These are phyloP conservation scores for Cryoendolithus antarcticus DNA, from an alignment of 2,329 filamentous ascomycete genomes.

Conservation along the genomic window DNA sequence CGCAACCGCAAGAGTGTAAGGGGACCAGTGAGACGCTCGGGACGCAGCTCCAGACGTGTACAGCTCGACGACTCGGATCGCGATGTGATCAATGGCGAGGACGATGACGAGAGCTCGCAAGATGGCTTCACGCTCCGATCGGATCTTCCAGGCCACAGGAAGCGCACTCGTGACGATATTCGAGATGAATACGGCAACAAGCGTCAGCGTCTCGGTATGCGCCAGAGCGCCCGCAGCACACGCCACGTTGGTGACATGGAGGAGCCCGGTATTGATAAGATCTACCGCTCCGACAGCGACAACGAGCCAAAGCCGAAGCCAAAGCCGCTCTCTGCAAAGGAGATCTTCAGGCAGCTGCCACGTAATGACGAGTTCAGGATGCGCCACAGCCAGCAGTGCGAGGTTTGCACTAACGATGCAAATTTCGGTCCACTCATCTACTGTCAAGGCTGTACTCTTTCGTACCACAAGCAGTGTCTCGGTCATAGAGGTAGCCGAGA, in stretches of 20 bases:
- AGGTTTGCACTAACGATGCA: constrained; percentile 51
- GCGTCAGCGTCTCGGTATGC: constrained; percentile 15
- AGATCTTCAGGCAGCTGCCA: constrained; percentile 56
- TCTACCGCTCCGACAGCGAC: constrained; percentile 34
- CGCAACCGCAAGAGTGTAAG: too few relatives aligned
- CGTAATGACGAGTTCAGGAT: constrained; percentile 54
- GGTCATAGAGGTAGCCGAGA: constrained; percentile 61
- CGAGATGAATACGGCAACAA: constrained; percentile 2
- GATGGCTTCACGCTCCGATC: constrained; percentile 24
- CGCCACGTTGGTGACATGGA: constrained; percentile 36
- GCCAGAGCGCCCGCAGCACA: constrained; percentile 34
- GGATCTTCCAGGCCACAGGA: constrained; percentile 26
- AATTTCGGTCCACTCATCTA: constrained; percentile 61
- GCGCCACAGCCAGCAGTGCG: constrained; percentile 59
- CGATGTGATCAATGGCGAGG: constrained; percentile 5
- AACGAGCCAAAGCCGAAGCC: constrained; percentile 26
- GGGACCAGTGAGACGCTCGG: neutral
- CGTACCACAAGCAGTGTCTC: constrained; percentile 75
- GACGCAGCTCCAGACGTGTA: neutral
- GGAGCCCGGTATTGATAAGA: constrained; percentile 47
- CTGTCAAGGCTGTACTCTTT: constrained; percentile 80
- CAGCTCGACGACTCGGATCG: constrained; percentile 4
- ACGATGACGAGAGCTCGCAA: constrained; percentile 18
- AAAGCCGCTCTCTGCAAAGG: constrained; percentile 51
- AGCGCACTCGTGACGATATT: constrained; percentile 20